phyloP scores from a whole-genome alignment of 805 yeast genomes.

The Huiozyma sinensis region DNA sequence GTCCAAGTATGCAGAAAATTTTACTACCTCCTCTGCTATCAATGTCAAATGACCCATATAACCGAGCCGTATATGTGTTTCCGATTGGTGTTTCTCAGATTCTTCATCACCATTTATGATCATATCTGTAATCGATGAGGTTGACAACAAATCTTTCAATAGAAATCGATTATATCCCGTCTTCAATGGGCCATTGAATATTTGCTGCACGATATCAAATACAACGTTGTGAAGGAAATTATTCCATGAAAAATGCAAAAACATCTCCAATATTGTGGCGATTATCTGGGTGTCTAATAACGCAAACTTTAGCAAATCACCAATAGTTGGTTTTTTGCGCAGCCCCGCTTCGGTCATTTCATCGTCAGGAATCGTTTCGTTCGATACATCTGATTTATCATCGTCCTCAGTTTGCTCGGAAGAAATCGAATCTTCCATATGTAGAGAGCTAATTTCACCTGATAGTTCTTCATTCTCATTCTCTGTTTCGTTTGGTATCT shows the following conservation, averaged over 20 bases:
- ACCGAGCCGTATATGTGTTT: slow-evolving; percentile 64
- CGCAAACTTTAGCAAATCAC: slow-evolving; percentile 62
- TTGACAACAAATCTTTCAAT: slow-evolving; percentile 50
- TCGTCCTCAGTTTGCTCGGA: background rate
- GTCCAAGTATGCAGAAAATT: slow-evolving; percentile 46
- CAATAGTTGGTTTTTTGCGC: slow-evolving; percentile 49
- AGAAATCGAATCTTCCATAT: background rate
- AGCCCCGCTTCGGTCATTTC: background rate
- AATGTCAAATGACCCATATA: slow-evolving; percentile 94
- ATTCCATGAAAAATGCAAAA: slow-evolving; percentile 71
- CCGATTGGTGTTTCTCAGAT: slow-evolving; percentile 50
- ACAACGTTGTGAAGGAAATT: slow-evolving; percentile 80
- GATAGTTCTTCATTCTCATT: background rate
- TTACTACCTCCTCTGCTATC: slow-evolving; percentile 92
- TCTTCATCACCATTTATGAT: slow-evolving; percentile 56
- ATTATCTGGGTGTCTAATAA: slow-evolving; percentile 55
- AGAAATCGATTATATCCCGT: slow-evolving; percentile 62
- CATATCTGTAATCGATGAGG: slow-evolving; percentile 46
- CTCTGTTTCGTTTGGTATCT: background rate
- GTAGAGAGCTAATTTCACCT: background rate
- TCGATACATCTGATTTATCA: background rate
- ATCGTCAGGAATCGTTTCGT: background rate
- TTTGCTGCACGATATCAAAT: slow-evolving; percentile 73
- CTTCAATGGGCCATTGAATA: slow-evolving; percentile 63
- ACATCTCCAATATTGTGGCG: slow-evolving; percentile 50